Conservation (phyloP, 2,329 filamentous ascomycete genomes). For the Fonsecaea multimorphosa region DNA sequence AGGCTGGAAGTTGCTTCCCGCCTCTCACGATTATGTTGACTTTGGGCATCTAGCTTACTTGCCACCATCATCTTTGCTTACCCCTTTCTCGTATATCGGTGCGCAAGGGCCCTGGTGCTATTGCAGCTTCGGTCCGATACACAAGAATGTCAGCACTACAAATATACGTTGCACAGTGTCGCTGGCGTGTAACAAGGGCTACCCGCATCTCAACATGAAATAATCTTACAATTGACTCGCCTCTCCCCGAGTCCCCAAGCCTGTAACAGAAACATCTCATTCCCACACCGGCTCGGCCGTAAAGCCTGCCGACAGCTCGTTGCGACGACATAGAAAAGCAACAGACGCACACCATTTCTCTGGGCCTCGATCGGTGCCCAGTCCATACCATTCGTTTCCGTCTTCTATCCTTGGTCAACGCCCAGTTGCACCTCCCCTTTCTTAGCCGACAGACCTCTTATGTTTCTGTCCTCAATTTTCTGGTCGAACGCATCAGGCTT, state of each 20-base stretch:
- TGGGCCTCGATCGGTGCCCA: too few relatives aligned
- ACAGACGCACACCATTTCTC: neutral
- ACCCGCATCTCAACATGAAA: neutral
- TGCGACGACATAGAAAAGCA: neutral
- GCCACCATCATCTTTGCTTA: constrained; percentile 16
- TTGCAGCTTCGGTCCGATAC: neutral
- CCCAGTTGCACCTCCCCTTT: neutral
- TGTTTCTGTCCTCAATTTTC: neutral
- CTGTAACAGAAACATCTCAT: neutral
- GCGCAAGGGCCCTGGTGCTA: neutral
- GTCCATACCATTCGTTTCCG: too few relatives aligned
- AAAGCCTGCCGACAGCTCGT: neutral
- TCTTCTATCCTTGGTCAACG: too few relatives aligned
- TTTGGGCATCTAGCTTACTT: constrained; percentile 11
- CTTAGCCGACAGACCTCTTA: neutral
- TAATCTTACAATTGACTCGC: neutral
- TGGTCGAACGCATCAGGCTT: neutral
- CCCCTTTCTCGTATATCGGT: neutral
- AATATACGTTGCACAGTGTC: neutral
- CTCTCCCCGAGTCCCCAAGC: neutral
- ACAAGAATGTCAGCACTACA: neutral
- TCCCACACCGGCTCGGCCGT: neutral
- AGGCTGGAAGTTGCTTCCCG: neutral
- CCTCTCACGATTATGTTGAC: neutral
- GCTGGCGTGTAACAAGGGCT: neutral